Evolutionary conservation across 1,284 basidiomycete species (phyloP), one percentile per base, ranked within the genome.

Genomic region (Xanthoconium separans): DNA sequence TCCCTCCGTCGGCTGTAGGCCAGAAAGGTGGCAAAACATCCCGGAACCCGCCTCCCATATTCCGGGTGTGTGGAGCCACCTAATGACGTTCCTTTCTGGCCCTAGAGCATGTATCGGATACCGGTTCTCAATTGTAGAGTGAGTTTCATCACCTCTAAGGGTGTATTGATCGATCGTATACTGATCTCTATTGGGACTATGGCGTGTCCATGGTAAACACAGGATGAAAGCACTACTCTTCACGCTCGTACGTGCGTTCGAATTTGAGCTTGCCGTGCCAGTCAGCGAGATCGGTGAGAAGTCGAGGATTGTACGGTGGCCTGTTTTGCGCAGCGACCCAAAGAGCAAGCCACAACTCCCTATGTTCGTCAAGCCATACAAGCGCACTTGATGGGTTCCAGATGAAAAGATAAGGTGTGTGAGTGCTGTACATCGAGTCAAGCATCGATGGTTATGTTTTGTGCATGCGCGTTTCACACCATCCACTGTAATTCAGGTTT

Each of bases 211-310:
- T 37, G 2, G 11, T 15, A 15, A 22, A 13, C 33, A 36, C 27
- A 53, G 79, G 62, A 84, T 81, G 69, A 85, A 85, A 62, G 80
- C 77, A 0, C 68, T 85, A 2, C 27, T 27, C 27, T 27, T 27
- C 27, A 27, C 27, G 27, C 27, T 27, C 1, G 6, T 27, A 5
- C 27, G 27, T 27, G 27, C 27, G 27, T 27, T 27, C 7, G 27
- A 27, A 27, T 27, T 27, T 5, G 27, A 7, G 27, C 27, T 27
- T 27, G 27, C 27, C 27, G 27, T 27, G 7, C 27, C 27, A 6
- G 27, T 27, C 4, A 64, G 62, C 12, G 76, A 79, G 50, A 70
- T 81, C 16, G 62, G 60, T 9, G 73, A 70, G 58, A 76, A 70
- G 58, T 58, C 70, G 5, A 60, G 59, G 1, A 60, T 78, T 12